These are phyloP conservation scores for Globisporangium echinulatum DNA, from an alignment of 352 stramenopile species.

Conservation along the genomic window DNA sequence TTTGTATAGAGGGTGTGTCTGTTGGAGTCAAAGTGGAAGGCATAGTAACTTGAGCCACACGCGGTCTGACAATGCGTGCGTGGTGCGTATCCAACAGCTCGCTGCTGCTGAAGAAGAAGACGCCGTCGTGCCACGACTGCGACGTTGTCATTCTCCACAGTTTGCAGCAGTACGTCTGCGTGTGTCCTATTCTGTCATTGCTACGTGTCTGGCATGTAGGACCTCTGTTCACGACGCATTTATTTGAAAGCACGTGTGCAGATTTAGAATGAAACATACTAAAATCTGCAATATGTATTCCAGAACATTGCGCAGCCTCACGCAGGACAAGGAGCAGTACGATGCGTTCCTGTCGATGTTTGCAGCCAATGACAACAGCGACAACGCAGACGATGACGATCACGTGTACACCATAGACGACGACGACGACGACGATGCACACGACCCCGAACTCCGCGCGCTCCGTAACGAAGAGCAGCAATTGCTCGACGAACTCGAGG, in stretches of 20 bases:
- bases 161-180: slow-evolving; percentile 43
- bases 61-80: not conserved
- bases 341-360: slow-evolving; percentile 51
- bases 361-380: slow-evolving; percentile 26
- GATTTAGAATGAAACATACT: not conserved
- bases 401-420: slow-evolving; percentile 5
- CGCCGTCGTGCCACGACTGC: slow-evolving; percentile 70
- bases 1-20: not conserved
- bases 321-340: slow-evolving; percentile 48
- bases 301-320: slow-evolving; percentile 36
- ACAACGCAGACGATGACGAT: slow-evolving; percentile 34
- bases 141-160: slow-evolving; percentile 39
- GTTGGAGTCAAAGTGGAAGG: not conserved
- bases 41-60: not conserved
- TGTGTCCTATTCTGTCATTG: not conserved
- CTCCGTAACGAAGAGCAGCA: slow-evolving; percentile 57
- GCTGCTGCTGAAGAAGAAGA: slow-evolving; percentile 60
- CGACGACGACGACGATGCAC: slow-evolving; percentile 21
- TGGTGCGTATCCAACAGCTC: slow-evolving; percentile 26
- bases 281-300: not conserved
- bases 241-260: not conserved
- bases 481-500: slow-evolving; percentile 44
- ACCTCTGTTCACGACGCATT: not conserved
- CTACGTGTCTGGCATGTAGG: not conserved
- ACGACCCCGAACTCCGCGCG: slow-evolving; percentile 43